phyloP scores from a whole-genome alignment of 371 early-diverging fungal genomes.

The Mucor indicus region DNA sequence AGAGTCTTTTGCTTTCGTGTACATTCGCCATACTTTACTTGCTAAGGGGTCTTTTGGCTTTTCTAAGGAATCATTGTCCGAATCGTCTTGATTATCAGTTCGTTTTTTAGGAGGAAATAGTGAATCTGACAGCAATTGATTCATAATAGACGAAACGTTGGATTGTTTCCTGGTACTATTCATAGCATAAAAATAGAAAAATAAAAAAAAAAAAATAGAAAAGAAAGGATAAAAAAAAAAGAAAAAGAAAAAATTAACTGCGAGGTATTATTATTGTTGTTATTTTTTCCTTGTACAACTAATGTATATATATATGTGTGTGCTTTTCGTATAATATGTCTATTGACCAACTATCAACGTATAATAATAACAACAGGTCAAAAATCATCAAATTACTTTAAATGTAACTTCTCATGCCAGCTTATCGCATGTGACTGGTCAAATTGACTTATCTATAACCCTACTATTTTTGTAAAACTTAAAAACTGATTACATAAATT shows the following conservation, averaged over 20 bases:
- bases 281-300: no score
- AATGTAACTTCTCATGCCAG: slow-evolving; percentile 19
- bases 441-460: background rate
- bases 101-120: slow-evolving; percentile 28
- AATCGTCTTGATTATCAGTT: slow-evolving; percentile 27
- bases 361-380: no score
- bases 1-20: slow-evolving; percentile 61
- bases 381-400: slow-evolving; percentile 11
- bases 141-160: slow-evolving; percentile 11
- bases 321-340: no score
- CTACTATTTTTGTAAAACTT: no score
- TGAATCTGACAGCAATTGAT: slow-evolving; percentile 23
- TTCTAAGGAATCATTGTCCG: slow-evolving; percentile 31
- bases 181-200: slow-evolving; percentile 2
- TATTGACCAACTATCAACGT: no score
- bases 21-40: slow-evolving; percentile 61
- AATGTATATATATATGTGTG: no score
- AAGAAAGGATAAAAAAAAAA: background rate
- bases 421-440: slow-evolving; percentile 25
- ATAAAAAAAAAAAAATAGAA: background rate
- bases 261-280: no score
- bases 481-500: no score
- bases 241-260: slow-evolving; percentile 5
- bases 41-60: slow-evolving; percentile 50
- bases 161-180: slow-evolving; percentile 5